Base-by-base conservation (phyloP, 2,329 filamentous ascomycete genomes). In the Arthrobotrys entomopaga region DNA sequence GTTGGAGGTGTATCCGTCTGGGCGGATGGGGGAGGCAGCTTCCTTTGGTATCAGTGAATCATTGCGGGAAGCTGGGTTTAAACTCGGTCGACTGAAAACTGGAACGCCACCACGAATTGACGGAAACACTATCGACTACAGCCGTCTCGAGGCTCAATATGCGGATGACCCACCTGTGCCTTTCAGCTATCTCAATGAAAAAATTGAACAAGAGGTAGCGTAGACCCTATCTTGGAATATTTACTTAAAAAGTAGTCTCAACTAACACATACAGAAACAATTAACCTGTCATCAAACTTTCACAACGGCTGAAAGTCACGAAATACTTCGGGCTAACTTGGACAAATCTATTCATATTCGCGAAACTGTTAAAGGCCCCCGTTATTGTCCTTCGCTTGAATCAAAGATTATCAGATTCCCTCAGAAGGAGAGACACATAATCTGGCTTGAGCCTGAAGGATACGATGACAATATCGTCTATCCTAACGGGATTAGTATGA, bases 401-500 rank as follows among this genome's bases (percentile, higher is more conserved):
- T 93, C 93, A 15, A 99, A 99, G 81, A 86, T 99, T 57, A 90
- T 97, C 50, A 89, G 91, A 7, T 99, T 99, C 80, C 85, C 88
- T 2, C 86, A 95, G 76, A 95, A 93, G 80, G 84, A 89, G 19
- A 86, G 85, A 4, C 95, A 99, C 79, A 91, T 97, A 77, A 90
- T 99, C 64, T 99, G 95, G 95, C 87, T 99, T 13, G 95, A 99
- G 81, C 95, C 94, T 0, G 95, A 99, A 84, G 95, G 95, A 1
- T 96, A 97, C 79, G 87, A 93, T 76, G 96, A 88, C 80, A 88
- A 96, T 77, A 86, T 97, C 50, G 89, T 99, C 65, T 99, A 99
- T 80, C 95, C 95, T 0, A 99, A 99, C 79, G 95, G 95, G 0
- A 89, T 99, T 43, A 97, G 93, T 26, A 98, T 98, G 92, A 99